Conservation (phyloP, 768 basidiomycete species). For the Collybiopsis confluens region DNA sequence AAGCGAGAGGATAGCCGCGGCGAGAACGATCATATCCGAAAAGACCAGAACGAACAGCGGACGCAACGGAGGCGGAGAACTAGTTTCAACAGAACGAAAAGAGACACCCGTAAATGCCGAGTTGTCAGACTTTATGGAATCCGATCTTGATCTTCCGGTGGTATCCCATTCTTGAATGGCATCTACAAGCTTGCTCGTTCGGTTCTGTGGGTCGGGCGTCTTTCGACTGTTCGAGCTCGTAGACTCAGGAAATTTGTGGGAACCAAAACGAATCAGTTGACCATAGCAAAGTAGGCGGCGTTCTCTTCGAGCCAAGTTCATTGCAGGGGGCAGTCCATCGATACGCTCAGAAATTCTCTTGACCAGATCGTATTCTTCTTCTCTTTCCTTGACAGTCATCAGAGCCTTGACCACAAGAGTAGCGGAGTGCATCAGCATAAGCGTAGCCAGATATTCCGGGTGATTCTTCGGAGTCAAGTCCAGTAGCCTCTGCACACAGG, state of each 20-base stretch:
- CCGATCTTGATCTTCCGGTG: constrained; percentile 38
- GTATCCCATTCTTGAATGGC: constrained; percentile 42
- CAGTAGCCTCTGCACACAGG: constrained; percentile 53
- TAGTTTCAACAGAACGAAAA: constrained; percentile 15
- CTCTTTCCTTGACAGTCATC: constrained; percentile 79
- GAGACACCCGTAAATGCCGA: constrained; percentile 24
- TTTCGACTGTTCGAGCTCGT: background rate
- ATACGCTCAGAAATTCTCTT: constrained; percentile 58
- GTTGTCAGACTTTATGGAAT: constrained; percentile 23
- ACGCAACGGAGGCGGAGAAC: background rate
- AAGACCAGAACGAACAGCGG: constrained; percentile 49
- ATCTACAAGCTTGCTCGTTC: constrained; percentile 29
- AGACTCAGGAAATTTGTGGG: constrained; percentile 7
- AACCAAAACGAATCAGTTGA: constrained; percentile 40
- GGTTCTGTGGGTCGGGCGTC: constrained; percentile 11
- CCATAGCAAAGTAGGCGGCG: constrained; percentile 74
- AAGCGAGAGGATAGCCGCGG: constrained; percentile 23
- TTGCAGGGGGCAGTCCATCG: constrained; percentile 45
- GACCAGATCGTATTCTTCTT: constrained; percentile 80
- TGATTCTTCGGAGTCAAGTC: constrained; percentile 68
- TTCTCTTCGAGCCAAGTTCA: constrained; percentile 63
- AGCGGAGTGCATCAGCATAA: constrained; percentile 61
- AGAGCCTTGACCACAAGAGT: constrained; percentile 72
- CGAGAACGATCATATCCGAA: constrained; percentile 65
- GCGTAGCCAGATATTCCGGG: constrained; percentile 64